A percentile compares a stretch with the other conserved stretches of the same genome.
phyloP scores from a whole-genome alignment of 1,139 yeast genomes.

The Casaregolazyma suthepensis region DNA sequence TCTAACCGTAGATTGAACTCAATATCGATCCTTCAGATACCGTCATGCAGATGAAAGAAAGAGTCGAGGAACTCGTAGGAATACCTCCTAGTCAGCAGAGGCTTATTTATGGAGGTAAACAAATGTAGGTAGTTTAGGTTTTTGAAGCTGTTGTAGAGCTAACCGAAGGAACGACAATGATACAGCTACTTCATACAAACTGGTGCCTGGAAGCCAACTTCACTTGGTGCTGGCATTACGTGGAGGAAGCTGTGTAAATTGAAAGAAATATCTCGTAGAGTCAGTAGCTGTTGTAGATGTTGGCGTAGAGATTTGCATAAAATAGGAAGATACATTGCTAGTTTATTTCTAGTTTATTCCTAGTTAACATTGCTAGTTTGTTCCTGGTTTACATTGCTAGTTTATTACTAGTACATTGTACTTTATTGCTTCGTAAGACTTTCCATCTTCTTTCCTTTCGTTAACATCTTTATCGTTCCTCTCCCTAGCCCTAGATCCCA shows the following conservation, averaged over 20 bases:
- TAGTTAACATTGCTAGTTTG: too few relatives aligned
- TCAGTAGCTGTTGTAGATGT: neutral
- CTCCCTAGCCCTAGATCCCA: too few relatives aligned
- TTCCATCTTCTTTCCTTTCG: too few relatives aligned
- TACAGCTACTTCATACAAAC: constrained; percentile 42
- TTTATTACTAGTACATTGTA: too few relatives aligned
- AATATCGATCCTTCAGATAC: constrained; percentile 73
- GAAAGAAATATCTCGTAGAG: neutral
- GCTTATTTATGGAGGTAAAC: constrained; percentile 85
- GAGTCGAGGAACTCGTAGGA: constrained; percentile 95
- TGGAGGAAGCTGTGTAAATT: constrained; percentile 50
- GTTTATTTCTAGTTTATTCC: too few relatives aligned
- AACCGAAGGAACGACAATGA: constrained; percentile 22
- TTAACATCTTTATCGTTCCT: too few relatives aligned
- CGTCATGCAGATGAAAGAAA: constrained; percentile 78
- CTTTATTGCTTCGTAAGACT: too few relatives aligned
- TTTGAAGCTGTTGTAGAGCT: neutral
- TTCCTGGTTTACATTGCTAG: too few relatives aligned
- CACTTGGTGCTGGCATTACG: constrained; percentile 86
- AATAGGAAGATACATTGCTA: too few relatives aligned
- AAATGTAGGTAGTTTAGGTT: constrained; percentile 47
- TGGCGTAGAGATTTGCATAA: neutral
- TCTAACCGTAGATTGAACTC: constrained; percentile 51
- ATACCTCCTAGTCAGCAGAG: constrained; percentile 96
- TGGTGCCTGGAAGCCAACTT: constrained; percentile 63